Evolutionary conservation across 139 green algal species (phyloP).

Genomic region (Closterium sp.): DNA sequence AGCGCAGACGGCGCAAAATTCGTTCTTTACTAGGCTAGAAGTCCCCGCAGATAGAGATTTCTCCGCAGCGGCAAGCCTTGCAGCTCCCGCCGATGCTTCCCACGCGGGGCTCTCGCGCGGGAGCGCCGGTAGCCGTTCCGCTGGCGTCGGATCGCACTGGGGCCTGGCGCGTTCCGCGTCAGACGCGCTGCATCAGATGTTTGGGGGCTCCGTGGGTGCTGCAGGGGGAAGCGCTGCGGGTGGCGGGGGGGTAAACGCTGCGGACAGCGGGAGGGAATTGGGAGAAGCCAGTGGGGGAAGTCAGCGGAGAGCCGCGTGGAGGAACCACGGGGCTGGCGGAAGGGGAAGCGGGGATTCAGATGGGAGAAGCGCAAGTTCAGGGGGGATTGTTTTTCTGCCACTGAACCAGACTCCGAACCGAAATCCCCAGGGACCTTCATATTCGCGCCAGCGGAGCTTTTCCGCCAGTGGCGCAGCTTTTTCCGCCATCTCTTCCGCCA

Average conservation of each 20-base stretch:
- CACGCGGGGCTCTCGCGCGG: not conserved
- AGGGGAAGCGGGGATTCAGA: not conserved
- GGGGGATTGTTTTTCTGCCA: not conserved
- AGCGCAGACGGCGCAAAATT: not conserved
- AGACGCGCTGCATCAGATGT: not conserved
- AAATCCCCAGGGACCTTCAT: not conserved
- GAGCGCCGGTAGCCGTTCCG: not conserved
- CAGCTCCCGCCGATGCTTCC: not conserved
- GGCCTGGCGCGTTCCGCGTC: not conserved
- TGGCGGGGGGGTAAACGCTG: too few species aligned
- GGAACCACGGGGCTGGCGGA: not conserved
- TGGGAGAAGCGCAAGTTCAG: not conserved
- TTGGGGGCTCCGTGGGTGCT: not conserved
- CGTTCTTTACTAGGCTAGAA: not conserved
- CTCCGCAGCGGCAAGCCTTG: too few species aligned
- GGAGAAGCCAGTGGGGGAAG: not conserved
- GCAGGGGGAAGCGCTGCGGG: too few species aligned
- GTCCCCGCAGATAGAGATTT: not conserved
- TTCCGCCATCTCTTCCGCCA: not conserved
- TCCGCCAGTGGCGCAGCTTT: not conserved
- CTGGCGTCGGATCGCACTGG: not conserved
- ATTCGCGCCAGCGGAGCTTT: not conserved
- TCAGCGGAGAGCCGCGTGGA: not conserved
- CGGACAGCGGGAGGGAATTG: not conserved
- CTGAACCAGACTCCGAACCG: not conserved